These are phyloP conservation scores for Dactylellina parvicollis DNA, from an alignment of 2,329 filamentous ascomycete genomes.

Conservation along the genomic window DNA sequence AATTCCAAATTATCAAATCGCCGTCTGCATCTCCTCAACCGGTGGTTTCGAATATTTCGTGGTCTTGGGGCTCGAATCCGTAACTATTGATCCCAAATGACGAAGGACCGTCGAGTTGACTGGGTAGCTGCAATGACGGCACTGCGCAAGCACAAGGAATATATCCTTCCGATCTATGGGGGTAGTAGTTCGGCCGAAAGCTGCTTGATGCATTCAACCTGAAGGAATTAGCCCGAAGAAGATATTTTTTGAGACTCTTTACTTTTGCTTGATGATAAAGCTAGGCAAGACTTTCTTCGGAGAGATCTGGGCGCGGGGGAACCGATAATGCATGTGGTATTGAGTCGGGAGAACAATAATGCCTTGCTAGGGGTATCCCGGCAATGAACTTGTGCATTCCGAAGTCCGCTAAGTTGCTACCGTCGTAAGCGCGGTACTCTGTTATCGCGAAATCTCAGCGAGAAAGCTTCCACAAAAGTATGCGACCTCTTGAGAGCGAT, in stretches of 20 bases:
- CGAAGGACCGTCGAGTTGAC: too few species aligned
- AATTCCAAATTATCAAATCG: constrained; percentile 41
- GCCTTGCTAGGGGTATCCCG: neutral
- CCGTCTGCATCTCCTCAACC: constrained; percentile 2
- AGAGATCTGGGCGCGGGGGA: neutral
- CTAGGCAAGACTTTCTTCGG: neutral
- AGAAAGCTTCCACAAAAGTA: neutral
- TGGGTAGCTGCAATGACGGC: too few species aligned
- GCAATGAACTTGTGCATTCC: neutral
- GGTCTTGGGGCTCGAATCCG: neutral
- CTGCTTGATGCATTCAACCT: too few species aligned
- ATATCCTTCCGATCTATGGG: too few species aligned
- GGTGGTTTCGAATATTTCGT: neutral
- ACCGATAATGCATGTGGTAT: too few species aligned
- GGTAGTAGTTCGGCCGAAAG: too few species aligned
- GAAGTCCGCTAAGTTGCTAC: neutral
- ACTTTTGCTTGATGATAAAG: too few species aligned
- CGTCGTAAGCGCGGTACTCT: neutral
- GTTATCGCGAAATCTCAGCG: neutral
- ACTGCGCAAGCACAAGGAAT: too few species aligned
- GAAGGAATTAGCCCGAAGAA: too few species aligned
- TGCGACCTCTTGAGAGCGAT: neutral
- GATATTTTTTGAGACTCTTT: too few species aligned
- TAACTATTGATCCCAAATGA: too few species aligned
- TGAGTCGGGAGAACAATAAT: neutral